These are phyloP conservation scores for Euclidium syriacum DNA, from an alignment of 345 rosid genomes.

Conservation along the genomic window DNA sequence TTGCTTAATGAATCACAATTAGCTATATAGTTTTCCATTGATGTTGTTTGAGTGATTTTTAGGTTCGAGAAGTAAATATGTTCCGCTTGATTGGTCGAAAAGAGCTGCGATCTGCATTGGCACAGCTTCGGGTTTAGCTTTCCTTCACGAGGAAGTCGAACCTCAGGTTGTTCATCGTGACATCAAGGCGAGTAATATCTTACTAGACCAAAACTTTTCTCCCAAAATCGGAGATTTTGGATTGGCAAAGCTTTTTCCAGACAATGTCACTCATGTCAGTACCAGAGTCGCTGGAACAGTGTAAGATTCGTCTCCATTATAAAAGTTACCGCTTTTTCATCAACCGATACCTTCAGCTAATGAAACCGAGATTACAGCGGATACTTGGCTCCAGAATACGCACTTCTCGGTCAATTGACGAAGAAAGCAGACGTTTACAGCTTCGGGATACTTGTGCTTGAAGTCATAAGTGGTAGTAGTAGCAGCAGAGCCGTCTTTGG, in stretches of 20 bases:
- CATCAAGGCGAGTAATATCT: conserved; percentile 91
- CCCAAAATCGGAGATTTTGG: conserved; percentile 98
- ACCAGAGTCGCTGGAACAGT: conserved; percentile 95
- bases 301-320: conserved; percentile 41
- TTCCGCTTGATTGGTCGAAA: conserved; percentile 61
- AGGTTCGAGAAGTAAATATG: conserved; percentile 44
- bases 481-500: conserved; percentile 80
- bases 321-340: neutral
- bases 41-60: conserved; percentile 12
- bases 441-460: conserved; percentile 81
- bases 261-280: conserved; percentile 87
- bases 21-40: neutral
- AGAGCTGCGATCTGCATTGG: conserved; percentile 83
- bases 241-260: conserved; percentile 94
- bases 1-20: neutral
- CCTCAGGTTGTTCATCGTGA: conserved; percentile 94
- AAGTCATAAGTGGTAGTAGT: conserved; percentile 78
- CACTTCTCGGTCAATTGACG: conserved; percentile 75
- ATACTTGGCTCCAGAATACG: conserved; percentile 95
- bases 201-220: conserved; percentile 65
- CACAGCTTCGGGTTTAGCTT: conserved; percentile 74
- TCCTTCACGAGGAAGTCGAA: conserved; percentile 77
- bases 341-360: neutral
- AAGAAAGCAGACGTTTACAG: conserved; percentile 96
- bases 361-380: conserved; percentile 49